phyloP scores from a whole-genome alignment of 495 filamentous ascomycete genomes.

The Terfezia claveryi region DNA sequence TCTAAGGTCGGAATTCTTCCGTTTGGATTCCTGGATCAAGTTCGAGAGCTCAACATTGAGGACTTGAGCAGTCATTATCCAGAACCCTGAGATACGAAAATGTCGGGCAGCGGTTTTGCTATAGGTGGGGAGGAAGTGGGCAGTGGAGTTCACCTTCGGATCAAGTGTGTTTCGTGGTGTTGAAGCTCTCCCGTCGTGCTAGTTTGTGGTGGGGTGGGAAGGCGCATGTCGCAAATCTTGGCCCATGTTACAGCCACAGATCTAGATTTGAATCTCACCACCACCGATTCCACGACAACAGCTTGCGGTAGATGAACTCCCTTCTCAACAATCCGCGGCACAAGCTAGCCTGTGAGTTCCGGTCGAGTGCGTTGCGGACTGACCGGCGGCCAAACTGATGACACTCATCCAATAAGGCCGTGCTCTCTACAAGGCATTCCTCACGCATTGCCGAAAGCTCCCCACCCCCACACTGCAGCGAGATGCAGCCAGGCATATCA shows the following conservation, averaged over 20 bases:
- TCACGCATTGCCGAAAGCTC: constrained; percentile 10
- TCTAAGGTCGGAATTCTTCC: constrained; percentile 72
- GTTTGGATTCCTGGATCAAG: constrained; percentile 85
- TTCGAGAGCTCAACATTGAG: constrained; percentile 73
- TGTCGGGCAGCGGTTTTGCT: no score
- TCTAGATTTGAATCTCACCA: no score
- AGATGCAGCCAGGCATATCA: constrained; percentile 2
- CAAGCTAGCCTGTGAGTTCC: neutral
- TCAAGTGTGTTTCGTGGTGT: no score
- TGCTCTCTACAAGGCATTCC: constrained; percentile 15
- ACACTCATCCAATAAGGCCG: constrained; percentile 6
- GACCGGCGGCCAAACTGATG: neutral
- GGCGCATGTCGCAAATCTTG: no score
- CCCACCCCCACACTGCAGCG: constrained; percentile 8
- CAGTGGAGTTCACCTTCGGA: no score
- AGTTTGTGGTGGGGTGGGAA: no score
- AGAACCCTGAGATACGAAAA: no score
- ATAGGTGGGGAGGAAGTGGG: no score
- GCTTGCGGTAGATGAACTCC: neutral
- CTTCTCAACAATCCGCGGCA: neutral
- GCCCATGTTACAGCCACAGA: no score
- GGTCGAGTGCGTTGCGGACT: neutral
- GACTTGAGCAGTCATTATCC: constrained; percentile 69
- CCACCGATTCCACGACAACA: no score
- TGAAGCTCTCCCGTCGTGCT: no score